phyloP scores from a whole-genome alignment of 2,329 filamentous ascomycete species.

The Pyrenophora graminea region DNA sequence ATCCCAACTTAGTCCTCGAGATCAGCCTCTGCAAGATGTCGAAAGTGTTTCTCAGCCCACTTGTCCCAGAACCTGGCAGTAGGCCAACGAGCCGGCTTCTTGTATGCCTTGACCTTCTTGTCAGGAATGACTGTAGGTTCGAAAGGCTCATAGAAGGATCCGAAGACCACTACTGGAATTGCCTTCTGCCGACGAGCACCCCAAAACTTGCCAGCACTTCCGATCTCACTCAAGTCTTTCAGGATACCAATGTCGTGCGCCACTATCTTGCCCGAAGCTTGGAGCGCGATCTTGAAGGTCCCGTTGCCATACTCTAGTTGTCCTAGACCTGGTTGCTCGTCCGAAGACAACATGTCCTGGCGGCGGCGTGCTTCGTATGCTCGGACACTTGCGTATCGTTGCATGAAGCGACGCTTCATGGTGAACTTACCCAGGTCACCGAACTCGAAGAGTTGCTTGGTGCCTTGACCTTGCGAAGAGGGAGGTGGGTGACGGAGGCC shows the following conservation, averaged over 20 bases:
- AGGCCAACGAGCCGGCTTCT: neutral
- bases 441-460: neutral
- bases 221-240: conserved; percentile 6
- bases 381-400: conserved; percentile 17
- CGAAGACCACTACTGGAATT: conserved; percentile 11
- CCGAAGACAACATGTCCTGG: neutral
- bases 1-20: neutral
- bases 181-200: neutral
- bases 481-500: neutral
- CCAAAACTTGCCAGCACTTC: neutral
- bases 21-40: neutral
- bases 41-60: neutral
- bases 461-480: neutral
- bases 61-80: neutral
- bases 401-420: conserved; percentile 9
- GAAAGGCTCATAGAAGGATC: conserved; percentile 9
- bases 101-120: conserved; percentile 2
- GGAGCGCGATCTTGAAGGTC: conserved; percentile 13
- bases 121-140: conserved; percentile 1
- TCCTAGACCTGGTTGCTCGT: neutral
- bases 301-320: conserved; percentile 21
- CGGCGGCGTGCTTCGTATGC: conserved; percentile 13
- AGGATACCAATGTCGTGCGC: conserved; percentile 12
- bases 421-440: neutral
- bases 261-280: conserved; percentile 5